These are phyloP conservation scores for Leersia perrieri DNA, from an alignment of 176 grass and related monocot genomes.

Conservation along the genomic window DNA sequence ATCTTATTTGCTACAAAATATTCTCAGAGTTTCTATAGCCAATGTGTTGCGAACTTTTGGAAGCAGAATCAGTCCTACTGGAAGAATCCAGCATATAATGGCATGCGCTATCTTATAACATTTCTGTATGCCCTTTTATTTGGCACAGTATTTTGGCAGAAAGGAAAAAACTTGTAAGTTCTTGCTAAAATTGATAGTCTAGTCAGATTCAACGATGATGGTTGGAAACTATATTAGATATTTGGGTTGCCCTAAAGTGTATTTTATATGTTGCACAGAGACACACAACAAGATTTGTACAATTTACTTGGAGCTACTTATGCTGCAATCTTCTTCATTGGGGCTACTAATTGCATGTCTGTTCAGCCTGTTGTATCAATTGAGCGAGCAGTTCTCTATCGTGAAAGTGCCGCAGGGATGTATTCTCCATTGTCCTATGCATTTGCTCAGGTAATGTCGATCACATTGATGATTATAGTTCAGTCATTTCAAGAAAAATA, in stretches of 20 bases:
- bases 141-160: conserved; percentile 84
- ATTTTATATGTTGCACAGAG: conserved; percentile 34
- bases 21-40: conserved; percentile 59
- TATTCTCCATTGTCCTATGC: conserved; percentile 90
- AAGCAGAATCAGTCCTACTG: conserved; percentile 82
- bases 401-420: conserved; percentile 91
- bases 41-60: conserved; percentile 74
- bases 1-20: conserved; percentile 81
- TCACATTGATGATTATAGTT: too few relatives aligned
- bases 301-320: conserved; percentile 85
- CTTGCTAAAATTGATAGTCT: conserved; percentile 24
- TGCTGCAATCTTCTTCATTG: conserved; percentile 76
- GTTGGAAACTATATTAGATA: not conserved
- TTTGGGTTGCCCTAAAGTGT: conserved; percentile 23
- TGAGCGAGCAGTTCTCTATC: conserved; percentile 83
- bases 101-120: conserved; percentile 76
- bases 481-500: too few relatives aligned
- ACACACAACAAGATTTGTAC: conserved; percentile 59
- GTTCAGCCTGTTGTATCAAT: conserved; percentile 74
- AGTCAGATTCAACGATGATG: too few relatives aligned
- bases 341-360: conserved; percentile 52
- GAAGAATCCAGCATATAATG: conserved; percentile 92
- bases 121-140: conserved; percentile 65
- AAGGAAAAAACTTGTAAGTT: conserved; percentile 64
- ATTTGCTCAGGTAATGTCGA: conserved; percentile 78